These are phyloP conservation scores for Malassezia sympodialis DNA, from an alignment of 1,284 basidiomycete genomes.

Conservation along the genomic window DNA sequence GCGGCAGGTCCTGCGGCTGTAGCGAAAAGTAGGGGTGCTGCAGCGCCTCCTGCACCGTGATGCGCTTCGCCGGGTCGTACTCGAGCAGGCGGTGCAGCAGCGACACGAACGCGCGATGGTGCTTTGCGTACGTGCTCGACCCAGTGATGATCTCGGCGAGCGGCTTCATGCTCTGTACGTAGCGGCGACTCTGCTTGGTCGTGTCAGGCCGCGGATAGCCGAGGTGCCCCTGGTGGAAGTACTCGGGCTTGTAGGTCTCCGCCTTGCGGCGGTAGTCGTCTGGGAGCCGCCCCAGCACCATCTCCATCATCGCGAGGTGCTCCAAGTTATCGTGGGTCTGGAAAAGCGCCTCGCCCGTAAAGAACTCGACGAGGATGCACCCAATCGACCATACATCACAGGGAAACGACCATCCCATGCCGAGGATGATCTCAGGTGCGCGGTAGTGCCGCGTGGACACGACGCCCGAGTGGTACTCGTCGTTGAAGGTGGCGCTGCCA, in stretches of 20 bases:
- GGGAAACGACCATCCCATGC: conserved; percentile 89
- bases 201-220: conserved; percentile 85
- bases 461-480: conserved; percentile 95
- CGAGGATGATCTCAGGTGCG: conserved; percentile 95
- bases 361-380: conserved; percentile 97
- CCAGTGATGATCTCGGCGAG: conserved; percentile 73
- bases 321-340: conserved; percentile 99
- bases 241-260: conserved; percentile 66
- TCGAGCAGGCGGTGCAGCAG: conserved; percentile 75
- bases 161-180: conserved; percentile 73
- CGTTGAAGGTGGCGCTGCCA: conserved; percentile 92
- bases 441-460: conserved; percentile 97
- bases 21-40: conserved; percentile 45
- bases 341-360: conserved; percentile 91
- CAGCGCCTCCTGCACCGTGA: conserved; percentile 39
- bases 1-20: conserved; percentile 34
- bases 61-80: conserved; percentile 70
- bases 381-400: conserved; percentile 98
- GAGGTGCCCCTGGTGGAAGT: conserved; percentile 74
- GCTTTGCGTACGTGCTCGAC: conserved; percentile 28
- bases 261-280: conserved; percentile 59
- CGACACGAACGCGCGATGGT: conserved; percentile 70
- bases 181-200: conserved; percentile 79
- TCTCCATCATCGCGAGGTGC: conserved; percentile 99
- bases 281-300: conserved; percentile 94